Conservation (phyloP, 2,329 filamentous ascomycete genomes). For the Aureobasidium sp. region DNA sequence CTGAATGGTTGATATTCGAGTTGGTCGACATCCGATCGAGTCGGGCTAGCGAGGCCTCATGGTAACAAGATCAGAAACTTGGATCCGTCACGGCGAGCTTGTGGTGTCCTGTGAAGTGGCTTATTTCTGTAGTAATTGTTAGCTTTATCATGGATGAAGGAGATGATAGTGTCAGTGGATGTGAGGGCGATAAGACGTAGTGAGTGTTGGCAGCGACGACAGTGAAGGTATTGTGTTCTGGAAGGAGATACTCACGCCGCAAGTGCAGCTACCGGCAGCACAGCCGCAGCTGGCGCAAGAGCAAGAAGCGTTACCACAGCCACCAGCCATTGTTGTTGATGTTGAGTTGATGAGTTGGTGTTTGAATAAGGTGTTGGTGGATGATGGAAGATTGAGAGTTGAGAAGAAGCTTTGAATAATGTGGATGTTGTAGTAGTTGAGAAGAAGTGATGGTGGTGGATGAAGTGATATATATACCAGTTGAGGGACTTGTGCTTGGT, state of each 20-base stretch:
- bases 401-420: neutral
- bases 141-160: neutral
- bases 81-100: neutral
- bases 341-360: neutral
- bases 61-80: neutral
- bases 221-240: neutral
- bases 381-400: neutral
- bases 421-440: neutral
- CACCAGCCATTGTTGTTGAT: slow-evolving; percentile 7
- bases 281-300: slow-evolving; percentile 11
- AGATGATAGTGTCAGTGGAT: neutral
- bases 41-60: neutral
- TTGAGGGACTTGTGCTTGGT: slow-evolving; percentile 2
- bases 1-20: neutral
- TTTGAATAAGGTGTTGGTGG: neutral
- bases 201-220: neutral
- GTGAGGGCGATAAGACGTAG: too few relatives aligned
- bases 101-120: neutral
- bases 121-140: neutral
- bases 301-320: slow-evolving; percentile 12
- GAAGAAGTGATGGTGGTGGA: neutral
- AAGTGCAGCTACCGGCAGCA: slow-evolving; percentile 11
- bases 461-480: neutral
- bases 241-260: neutral
- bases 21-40: neutral